phyloP scores from a whole-genome alignment of 2,329 filamentous ascomycete genomes.

The Colletotrichum sp. region DNA sequence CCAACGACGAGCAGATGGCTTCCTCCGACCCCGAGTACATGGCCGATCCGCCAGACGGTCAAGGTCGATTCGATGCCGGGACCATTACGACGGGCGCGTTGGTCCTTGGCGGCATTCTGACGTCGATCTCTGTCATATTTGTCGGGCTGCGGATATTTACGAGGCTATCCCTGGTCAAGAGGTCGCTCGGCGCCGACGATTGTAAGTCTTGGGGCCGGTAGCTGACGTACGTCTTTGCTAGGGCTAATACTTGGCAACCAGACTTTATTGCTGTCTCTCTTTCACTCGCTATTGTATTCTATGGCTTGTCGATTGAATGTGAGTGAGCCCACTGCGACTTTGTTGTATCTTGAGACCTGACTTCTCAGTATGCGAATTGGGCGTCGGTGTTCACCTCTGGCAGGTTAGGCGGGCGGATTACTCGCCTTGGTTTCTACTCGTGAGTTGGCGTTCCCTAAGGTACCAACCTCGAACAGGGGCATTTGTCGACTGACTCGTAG shows the following conservation, averaged over 20 bases:
- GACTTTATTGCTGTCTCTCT: conserved; percentile 3
- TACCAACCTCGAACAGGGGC: too few species aligned
- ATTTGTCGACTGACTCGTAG: background rate
- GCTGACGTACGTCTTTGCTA: rapidly evolving
- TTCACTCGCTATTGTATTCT: background rate
- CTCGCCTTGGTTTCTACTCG: background rate
- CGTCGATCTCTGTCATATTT: conserved; percentile 1
- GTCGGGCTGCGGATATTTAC: background rate
- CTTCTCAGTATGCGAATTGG: background rate
- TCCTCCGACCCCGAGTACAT: conserved; percentile 1
- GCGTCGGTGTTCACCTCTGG: conserved; percentile 11
- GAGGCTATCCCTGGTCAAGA: background rate
- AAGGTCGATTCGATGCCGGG: conserved; percentile 6
- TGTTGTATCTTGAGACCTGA: rapidly evolving
- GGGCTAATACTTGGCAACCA: background rate
- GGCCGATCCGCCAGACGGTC: conserved; percentile 2
- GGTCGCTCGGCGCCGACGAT: conserved; percentile 1
- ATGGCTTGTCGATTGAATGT: background rate
- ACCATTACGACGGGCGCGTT: background rate
- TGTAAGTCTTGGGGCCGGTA: background rate
- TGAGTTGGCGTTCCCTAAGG: background rate
- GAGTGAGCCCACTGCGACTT: rapidly evolving
- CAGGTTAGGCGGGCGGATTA: conserved; percentile 4
- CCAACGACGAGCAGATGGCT: background rate
- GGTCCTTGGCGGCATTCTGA: background rate